Conservation (phyloP, 306 rosid species). For the Vigna mungo region DNA sequence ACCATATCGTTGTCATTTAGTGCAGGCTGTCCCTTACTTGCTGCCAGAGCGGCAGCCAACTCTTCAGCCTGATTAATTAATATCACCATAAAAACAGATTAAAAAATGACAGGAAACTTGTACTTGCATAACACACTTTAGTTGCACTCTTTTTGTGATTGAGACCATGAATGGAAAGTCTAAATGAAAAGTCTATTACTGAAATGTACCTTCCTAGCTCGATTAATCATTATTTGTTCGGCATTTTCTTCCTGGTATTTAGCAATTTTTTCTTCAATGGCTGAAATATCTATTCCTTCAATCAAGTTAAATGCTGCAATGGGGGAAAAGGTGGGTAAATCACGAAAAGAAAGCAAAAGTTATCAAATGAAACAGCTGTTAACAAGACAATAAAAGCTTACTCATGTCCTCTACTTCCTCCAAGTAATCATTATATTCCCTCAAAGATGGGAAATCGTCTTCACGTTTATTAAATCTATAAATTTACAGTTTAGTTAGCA, state of each 20-base stretch:
- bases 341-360: constrained; percentile 34
- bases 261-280: constrained; percentile 74
- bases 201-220: constrained; percentile 80
- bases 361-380: constrained; percentile 8
- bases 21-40: constrained; percentile 71
- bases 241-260: constrained; percentile 88
- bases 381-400: constrained; percentile 47
- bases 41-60: constrained; percentile 87
- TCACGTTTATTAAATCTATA: constrained; percentile 87
- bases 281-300: constrained; percentile 79
- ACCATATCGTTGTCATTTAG: constrained; percentile 74
- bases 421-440: constrained; percentile 88
- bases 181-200: background rate
- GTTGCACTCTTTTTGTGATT: background rate
- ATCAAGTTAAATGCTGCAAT: constrained; percentile 72
- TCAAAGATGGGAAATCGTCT: constrained; percentile 82
- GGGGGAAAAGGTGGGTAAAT: constrained; percentile 19
- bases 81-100: constrained; percentile 38
- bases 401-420: constrained; percentile 98
- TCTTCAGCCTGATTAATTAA: constrained; percentile 82
- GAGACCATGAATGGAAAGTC: constrained; percentile 13
- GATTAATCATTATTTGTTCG: constrained; percentile 83
- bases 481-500: constrained; percentile 24
- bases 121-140: constrained; percentile 12
- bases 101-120: constrained; percentile 7